Base-by-base conservation (phyloP, 75 land plant species). In the Larix kaempferi region DNA sequence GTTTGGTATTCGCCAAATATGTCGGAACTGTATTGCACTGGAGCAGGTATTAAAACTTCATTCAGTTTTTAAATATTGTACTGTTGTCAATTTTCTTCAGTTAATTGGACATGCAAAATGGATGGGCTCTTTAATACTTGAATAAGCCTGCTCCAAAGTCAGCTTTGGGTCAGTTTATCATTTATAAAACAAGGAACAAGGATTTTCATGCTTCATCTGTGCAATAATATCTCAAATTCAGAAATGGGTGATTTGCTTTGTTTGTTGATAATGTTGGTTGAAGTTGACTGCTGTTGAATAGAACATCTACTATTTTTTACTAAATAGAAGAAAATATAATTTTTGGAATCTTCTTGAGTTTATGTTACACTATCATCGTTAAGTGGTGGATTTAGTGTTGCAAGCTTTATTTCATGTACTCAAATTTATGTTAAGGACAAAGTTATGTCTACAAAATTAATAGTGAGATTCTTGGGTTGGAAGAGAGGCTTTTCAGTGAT, bases 1-100 rank as follows among this genome's bases (percentile, higher is more conserved):
- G 71, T 84, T 97, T 78, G 99, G 99, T 21, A 89, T 97, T 64
- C 99, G 92, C 71, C 99, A 97, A 78, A 91, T 97, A 80, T 97
- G 99, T 76, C 88, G 96, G 57, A 92, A 97, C 76, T 93, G 98
- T 73, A 97, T 94, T 80, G 99, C 98, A 56, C 60, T 97, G 74
- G 98, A 97, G 78, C 99, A 97, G 98, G 99, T 96, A 82, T 14
- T 39, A 41, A 41, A 21, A 44, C 49, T 74, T 74, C 17, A 49
- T 25, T 74, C 57, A 29, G 17, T 35, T 74, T 74, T 74, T 26
- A 74, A 52, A 22, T 74, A 49, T 29, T 61, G n/a, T 52, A n/a
- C 12, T 7, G 1, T 14, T 2, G 59, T 57, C 29, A 26, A 61
- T 25, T 74, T 26, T 16, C 2, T 62, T n/a, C 64, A 62, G 64